Percentiles rank a stretch among this genome's conserved stretches.
Conservation (phyloP, 495 filamentous ascomycete species). For the Glutinoglossum americanum region DNA sequence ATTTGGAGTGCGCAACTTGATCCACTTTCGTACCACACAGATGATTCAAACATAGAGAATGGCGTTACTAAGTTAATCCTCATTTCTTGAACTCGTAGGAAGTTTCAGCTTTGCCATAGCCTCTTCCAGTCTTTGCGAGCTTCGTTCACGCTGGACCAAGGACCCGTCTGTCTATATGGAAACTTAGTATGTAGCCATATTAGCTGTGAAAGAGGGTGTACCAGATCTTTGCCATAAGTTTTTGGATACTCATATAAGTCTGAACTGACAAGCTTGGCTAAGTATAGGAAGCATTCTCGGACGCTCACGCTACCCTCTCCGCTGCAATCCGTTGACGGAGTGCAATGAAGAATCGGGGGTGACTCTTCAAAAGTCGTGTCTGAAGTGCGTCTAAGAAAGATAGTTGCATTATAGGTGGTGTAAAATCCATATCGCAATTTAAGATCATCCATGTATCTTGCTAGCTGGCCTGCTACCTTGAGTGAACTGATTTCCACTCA, state of each 20-base stretch:
- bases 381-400: neutral
- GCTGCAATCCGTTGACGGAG: neutral
- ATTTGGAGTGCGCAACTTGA: no score
- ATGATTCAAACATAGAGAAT: no score
- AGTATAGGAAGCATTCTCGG: neutral
- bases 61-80: no score
- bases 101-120: neutral
- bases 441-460: neutral
- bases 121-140: neutral
- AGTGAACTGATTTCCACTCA: neutral
- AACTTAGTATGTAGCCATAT: neutral
- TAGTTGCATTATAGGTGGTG: neutral
- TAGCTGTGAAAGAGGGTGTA: neutral
- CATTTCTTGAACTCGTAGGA: no score
- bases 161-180: neutral
- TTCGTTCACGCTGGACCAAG: neutral
- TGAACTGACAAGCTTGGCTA: neutral
- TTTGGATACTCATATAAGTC: neutral
- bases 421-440: neutral
- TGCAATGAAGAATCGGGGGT: neutral
- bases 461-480: neutral
- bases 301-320: neutral
- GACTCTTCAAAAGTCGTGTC: neutral
- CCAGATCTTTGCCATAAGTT: neutral
- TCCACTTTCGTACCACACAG: no score